A percentile compares a stretch with the other conserved stretches of the same genome.
Evolutionary conservation across 495 filamentous ascomycete genomes (phyloP).

Genomic region (Talaromyces ruber): DNA sequence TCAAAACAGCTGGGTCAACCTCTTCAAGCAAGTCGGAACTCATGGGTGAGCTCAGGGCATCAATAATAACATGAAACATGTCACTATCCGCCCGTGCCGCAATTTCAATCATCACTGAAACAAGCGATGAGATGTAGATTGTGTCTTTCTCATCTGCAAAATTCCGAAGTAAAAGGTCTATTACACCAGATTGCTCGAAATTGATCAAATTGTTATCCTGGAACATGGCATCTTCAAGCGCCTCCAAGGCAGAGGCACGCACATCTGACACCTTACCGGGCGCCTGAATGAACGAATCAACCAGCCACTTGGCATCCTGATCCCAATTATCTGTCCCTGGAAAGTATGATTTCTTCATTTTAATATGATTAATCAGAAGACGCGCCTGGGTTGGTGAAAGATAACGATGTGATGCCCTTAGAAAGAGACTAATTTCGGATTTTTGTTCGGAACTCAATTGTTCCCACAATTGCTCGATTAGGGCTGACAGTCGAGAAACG

Average conservation of each 20-base stretch:
- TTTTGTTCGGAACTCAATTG: conserved; percentile 30
- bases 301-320: conserved; percentile 49
- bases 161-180: conserved; percentile 31
- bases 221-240: conserved; percentile 57
- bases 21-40: conserved; percentile 21
- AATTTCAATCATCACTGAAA: conserved; percentile 33
- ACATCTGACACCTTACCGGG: conserved; percentile 54
- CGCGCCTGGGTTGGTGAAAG: conserved; percentile 36
- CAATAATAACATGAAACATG: conserved; percentile 25
- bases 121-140: conserved; percentile 39
- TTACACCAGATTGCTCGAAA: conserved; percentile 26
- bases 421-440: conserved; percentile 26
- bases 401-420: conserved; percentile 28
- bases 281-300: conserved; percentile 59
- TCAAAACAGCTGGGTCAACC: conserved; percentile 7
- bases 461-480: conserved; percentile 34
- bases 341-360: conserved; percentile 49
- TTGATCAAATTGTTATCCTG: conserved; percentile 31
- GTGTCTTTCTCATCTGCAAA: conserved; percentile 40
- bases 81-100: conserved; percentile 22
- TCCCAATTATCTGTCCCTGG: conserved; percentile 64
- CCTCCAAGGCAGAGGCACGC: conserved; percentile 58
- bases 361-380: conserved; percentile 29
- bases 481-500: conserved; percentile 28
- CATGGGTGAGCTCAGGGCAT: conserved; percentile 29